Evolutionary conservation across 345 rosid species (phyloP).

Genomic region (Camelina hispida): DNA sequence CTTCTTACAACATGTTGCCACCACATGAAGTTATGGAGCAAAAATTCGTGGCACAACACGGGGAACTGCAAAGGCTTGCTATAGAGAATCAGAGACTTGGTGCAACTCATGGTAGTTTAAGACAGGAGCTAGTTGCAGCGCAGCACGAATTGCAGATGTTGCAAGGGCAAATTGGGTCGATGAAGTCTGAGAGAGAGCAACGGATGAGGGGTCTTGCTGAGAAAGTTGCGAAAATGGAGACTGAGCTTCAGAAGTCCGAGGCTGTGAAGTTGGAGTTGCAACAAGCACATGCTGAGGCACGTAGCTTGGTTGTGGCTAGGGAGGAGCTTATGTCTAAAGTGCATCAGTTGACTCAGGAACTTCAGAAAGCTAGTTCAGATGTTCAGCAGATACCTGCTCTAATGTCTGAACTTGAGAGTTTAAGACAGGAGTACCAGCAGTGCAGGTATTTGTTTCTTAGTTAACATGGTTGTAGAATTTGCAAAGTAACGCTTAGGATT

Average conservation of each 20-base stretch:
- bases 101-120: constrained; percentile 70
- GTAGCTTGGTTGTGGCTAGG: constrained; percentile 65
- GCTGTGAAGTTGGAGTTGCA: constrained; percentile 73
- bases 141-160: constrained; percentile 91
- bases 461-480: constrained; percentile 1
- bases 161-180: constrained; percentile 69
- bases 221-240: constrained; percentile 77
- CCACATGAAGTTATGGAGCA: constrained; percentile 91
- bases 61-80: constrained; percentile 88
- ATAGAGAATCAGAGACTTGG: constrained; percentile 91
- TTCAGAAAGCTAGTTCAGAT: constrained; percentile 75
- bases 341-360: constrained; percentile 76
- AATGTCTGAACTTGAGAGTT: constrained; percentile 77
- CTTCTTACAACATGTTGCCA: constrained; percentile 73
- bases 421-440: constrained; percentile 89
- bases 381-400: constrained; percentile 80
- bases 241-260: constrained; percentile 73
- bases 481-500: background rate
- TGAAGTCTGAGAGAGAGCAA: constrained; percentile 83
- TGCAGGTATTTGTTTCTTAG: constrained; percentile 65
- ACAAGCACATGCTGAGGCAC: constrained; percentile 78
- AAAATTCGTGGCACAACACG: constrained; percentile 78
- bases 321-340: constrained; percentile 82
- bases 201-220: constrained; percentile 69
- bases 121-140: constrained; percentile 88